Evolutionary conservation across 2,329 filamentous ascomycete species (phyloP), one percentile per base, ranked within the genome.

Genomic region (Trichophyton simii): DNA sequence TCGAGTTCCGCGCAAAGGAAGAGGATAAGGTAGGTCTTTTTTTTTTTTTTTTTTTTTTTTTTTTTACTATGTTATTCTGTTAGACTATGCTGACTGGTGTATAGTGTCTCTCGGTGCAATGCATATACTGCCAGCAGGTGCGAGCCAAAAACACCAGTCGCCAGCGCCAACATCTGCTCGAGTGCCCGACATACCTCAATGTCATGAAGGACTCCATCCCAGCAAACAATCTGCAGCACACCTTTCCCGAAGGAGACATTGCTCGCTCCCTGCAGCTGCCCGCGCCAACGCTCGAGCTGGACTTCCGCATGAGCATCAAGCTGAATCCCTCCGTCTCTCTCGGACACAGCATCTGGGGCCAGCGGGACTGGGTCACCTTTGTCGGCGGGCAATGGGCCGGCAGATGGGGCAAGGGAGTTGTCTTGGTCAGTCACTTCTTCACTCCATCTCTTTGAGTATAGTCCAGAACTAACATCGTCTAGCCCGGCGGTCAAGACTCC

Each of bases 301-400:
- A 81, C 66, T 81, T 80, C 70, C 77, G 79, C 58, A 79, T 81
- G 72, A 79, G 77, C 66, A 75, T 80, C 60, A 79, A 79, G 65
- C 69, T 80, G 66, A 80, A 81, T 64, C 79, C 79, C 2, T 76
- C 76, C 62, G 76, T 81, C 18, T 69, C 72, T 1, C 73, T 80
- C 15, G 79, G 79, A 2, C 69, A 70, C 20, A 73, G 74, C 41
- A 71, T 79, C 38, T 79, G 76, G 73, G 79, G 79, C n/a, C 73
- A 78, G 60, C 70, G 78, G 46, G 77, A 80, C 63, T 80, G 79
- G 79, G 74, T 80, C 52, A 77, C 76, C 41, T 79, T 79, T 64
- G 70, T 79, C 41, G 77, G 77, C 60, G 79, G 79, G 11, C 75
- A 79, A 65, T 81, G 79, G 79, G 77, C 77, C 55, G 79, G 78